A percentile compares a stretch with the other conserved stretches of the same genome.
These are phyloP conservation scores for Crucihimalaya himalaica DNA, from an alignment of 345 rosid genomes.

Conservation along the genomic window DNA sequence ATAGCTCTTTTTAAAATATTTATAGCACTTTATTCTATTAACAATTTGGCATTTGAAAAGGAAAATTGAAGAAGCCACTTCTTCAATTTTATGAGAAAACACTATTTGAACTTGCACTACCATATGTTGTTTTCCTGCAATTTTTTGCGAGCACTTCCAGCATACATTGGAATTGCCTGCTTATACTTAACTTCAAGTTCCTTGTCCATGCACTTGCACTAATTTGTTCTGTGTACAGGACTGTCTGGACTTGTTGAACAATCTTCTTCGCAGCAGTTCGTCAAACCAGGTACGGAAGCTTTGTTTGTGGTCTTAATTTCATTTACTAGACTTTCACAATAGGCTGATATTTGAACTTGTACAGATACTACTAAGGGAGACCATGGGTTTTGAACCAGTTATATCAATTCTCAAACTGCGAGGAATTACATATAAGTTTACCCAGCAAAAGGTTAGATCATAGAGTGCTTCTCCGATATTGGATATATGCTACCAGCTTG, in stretches of 20 bases:
- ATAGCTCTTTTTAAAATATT: not conserved
- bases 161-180: slow-evolving; percentile 15
- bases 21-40: not conserved
- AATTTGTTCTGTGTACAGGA: slow-evolving; percentile 54
- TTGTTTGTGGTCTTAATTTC: slow-evolving; percentile 15
- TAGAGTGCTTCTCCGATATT: slow-evolving; percentile 28
- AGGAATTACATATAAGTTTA: slow-evolving; percentile 78
- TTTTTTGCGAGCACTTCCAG: not conserved
- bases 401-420: slow-evolving; percentile 75
- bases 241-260: slow-evolving; percentile 88
- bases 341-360: slow-evolving; percentile 37
- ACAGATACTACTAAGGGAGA: slow-evolving; percentile 88
- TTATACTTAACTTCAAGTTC: slow-evolving; percentile 11
- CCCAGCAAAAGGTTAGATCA: slow-evolving; percentile 95
- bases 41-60: not conserved
- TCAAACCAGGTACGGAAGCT: slow-evolving; percentile 76
- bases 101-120: not conserved
- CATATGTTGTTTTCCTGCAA: slow-evolving; percentile 1
- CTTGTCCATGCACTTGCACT: slow-evolving; percentile 6
- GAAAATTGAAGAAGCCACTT: slow-evolving; percentile 2
- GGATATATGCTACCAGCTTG: slow-evolving; percentile 15
- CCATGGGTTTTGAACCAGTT: slow-evolving; percentile 85
- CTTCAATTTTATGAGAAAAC: slow-evolving; percentile 2
- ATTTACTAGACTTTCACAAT: slow-evolving; percentile 8
- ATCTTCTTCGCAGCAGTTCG: slow-evolving; percentile 77